These are phyloP conservation scores for Macaranga tanarius DNA, from an alignment of 441 rosid species.

Conservation along the genomic window DNA sequence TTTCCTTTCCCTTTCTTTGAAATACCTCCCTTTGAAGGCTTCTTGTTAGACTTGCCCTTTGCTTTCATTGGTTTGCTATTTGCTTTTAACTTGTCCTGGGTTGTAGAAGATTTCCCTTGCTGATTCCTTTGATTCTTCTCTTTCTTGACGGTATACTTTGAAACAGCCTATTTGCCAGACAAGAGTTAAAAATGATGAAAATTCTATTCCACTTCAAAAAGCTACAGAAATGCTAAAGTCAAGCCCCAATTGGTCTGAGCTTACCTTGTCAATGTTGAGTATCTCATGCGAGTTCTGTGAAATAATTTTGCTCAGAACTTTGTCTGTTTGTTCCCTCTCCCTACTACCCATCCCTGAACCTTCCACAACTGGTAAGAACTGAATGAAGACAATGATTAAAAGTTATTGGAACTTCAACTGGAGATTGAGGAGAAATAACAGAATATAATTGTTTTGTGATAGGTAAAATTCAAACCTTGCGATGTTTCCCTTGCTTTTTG, in stretches of 20 bases:
- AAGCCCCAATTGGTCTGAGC: neutral
- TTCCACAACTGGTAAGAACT: slow-evolving; percentile 83
- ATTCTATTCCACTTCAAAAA: neutral
- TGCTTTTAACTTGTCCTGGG: slow-evolving; percentile 65
- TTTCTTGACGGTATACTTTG: slow-evolving; percentile 72
- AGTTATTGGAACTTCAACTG: neutral
- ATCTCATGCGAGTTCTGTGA: slow-evolving; percentile 84
- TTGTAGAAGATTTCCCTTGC: slow-evolving; percentile 39
- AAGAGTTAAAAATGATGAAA: neutral
- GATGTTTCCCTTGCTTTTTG: slow-evolving; percentile 74
- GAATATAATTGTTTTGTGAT: neutral
- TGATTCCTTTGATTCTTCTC: slow-evolving; percentile 48
- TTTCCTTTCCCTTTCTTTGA: slow-evolving; percentile 37
- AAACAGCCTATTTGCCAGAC: slow-evolving; percentile 53
- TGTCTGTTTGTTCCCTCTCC: slow-evolving; percentile 81
- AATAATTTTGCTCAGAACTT: slow-evolving; percentile 70
- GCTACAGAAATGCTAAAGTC: neutral
- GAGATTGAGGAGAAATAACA: neutral
- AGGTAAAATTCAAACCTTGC: slow-evolving; percentile 52
- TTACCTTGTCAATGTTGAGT: slow-evolving; percentile 80
- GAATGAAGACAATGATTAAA: slow-evolving; percentile 18
- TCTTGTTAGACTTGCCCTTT: slow-evolving; percentile 49
- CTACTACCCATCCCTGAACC: slow-evolving; percentile 50
- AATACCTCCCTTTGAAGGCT: slow-evolving; percentile 37
- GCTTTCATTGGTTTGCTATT: slow-evolving; percentile 30